Base-by-base conservation (phyloP, 2,329 filamentous ascomycete genomes). In the Blastomyces silverae region DNA sequence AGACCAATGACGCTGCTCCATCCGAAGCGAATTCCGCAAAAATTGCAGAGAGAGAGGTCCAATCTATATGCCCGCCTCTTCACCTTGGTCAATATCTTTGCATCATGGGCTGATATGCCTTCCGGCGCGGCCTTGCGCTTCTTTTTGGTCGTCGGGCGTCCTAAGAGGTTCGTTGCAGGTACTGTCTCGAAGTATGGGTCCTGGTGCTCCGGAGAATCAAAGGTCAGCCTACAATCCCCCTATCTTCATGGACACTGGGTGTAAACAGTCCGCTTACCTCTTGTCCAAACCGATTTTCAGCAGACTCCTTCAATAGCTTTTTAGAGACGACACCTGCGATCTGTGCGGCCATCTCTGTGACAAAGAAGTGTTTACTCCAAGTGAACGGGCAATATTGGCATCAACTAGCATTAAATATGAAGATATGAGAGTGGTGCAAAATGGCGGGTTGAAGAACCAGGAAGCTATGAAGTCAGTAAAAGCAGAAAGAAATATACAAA, bases 141-240 rank as follows among this genome's bases (percentile, higher is more conserved):
- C 77, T 90, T 96, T 81, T 91, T 93, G 65, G 84, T 82, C 75
- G 92, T 95, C 34, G 63, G 65, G 71, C 85, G 87, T 46, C 77
- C 83, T 34, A 87, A 86, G 53, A 89, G 80, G 67, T 86, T 84
- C 10, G 89, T 90, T 53, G 92, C 88, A 28, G 88, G 87, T 46
- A 96, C 87, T 70, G 87, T 83, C 75, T 96, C 91, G 72, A 92
- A 96, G 79, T 92, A 96, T 6, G 92, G 92, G 74, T 97, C 92
- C 90, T 97, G 71, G 37, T 55, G 66, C 68, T 65, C 62, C 44
- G 22, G 20, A 7, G 17, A 20, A 57, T 53, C 22, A 11, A 46
- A 25, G 15, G 22, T 58, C 20, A 63, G 34, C 22, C 39, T n/a
- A 7, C 22, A 25, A 11, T 28, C 1, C 50, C 6, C 22, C 2